Evolutionary conservation across 176 grass and related monocot genomes (phyloP), one percentile per base, ranked within the genome.

Genomic region (Saccharum spontaneum): DNA sequence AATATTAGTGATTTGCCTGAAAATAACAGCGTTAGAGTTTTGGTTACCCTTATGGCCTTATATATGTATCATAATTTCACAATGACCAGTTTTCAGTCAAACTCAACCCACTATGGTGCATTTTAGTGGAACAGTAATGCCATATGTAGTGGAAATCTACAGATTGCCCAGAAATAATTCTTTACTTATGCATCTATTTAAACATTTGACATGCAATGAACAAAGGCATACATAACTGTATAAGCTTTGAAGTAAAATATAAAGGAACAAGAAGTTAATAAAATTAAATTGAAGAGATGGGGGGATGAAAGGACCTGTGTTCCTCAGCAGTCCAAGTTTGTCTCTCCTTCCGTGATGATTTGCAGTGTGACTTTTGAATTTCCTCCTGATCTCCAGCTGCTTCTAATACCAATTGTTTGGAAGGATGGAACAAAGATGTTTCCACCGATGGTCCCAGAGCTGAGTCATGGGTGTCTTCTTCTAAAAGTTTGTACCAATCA

Each of bases 261-360:
- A 87, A 41, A 50, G 7, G 16, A 86, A 45, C 1, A 18, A 23
- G 3, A 78, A 73, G 5, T 18, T 63, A 71, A 80, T 10, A 44
- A 36, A n/a, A 77, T n/a, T 9, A n/a, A 76, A 76, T 61, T 43
- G 36, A 5, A 28, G 17, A 22, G 18, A 0, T 0, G 8, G 17
- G 41, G 60, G 30, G 68, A 48, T 49, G 20, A 68, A 71, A 76
- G 22, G 71, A 88, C 89, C 63, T 87, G 41, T 88, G 86, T 82
- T 91, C 89, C 30, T 91, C 82, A 2, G 43, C 52, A 59, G 77
- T 88, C 89, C 89, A 88, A 82, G 13, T 17, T 17, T n/a, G 45
- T 39, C 59, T 67, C 55, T 54, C 72, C 75, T 88, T 91, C 3
- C 23, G 0, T 43, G 33, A 43, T 20, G 79, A 54, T 37, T 38